Percentiles rank a stretch among this genome's conserved stretches.
Evolutionary conservation across 2,329 filamentous ascomycete genomes (phyloP).

Genomic region (Neonectria hederae): DNA sequence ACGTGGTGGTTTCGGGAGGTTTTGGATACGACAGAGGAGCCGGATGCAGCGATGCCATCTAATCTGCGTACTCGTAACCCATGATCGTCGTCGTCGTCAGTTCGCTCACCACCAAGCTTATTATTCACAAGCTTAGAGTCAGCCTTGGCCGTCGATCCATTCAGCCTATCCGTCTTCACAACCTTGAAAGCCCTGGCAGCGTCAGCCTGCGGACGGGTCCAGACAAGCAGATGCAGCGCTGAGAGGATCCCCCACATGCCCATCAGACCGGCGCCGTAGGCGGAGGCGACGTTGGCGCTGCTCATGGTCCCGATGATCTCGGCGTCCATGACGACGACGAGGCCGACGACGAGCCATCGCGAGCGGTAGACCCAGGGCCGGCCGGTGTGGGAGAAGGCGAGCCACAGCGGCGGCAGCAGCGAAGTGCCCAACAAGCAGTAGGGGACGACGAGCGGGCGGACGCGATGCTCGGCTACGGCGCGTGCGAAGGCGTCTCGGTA

Average conservation of each 20-base stretch:
- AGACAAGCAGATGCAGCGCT: slow-evolving; percentile 60
- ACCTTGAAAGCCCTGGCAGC: slow-evolving; percentile 60
- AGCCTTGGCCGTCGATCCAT: neutral
- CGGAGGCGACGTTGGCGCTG: slow-evolving; percentile 61
- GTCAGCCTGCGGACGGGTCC: slow-evolving; percentile 65
- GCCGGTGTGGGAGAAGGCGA: slow-evolving; percentile 63
- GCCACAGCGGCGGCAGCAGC: slow-evolving; percentile 62
- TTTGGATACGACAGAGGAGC: neutral
- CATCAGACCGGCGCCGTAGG: slow-evolving; percentile 62
- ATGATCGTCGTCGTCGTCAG: slow-evolving; percentile 6
- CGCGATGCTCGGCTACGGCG: slow-evolving; percentile 51
- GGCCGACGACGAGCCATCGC: slow-evolving; percentile 59
- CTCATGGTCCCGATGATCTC: slow-evolving; percentile 54
- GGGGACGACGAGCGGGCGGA: slow-evolving; percentile 61
- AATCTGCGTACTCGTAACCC: slow-evolving; percentile 33
- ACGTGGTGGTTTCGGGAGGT: neutral
- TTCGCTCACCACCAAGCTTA: neutral
- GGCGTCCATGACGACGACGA: slow-evolving; percentile 55
- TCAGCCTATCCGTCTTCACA: slow-evolving; percentile 16
- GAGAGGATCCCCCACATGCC: slow-evolving; percentile 62
- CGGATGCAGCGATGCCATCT: neutral
- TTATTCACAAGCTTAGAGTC: neutral
- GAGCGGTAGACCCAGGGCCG: slow-evolving; percentile 61
- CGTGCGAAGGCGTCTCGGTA: slow-evolving; percentile 52
- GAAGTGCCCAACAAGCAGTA: slow-evolving; percentile 59